phyloP scores from a whole-genome alignment of 2,329 filamentous ascomycete species.

The Nothopassalora personata region DNA sequence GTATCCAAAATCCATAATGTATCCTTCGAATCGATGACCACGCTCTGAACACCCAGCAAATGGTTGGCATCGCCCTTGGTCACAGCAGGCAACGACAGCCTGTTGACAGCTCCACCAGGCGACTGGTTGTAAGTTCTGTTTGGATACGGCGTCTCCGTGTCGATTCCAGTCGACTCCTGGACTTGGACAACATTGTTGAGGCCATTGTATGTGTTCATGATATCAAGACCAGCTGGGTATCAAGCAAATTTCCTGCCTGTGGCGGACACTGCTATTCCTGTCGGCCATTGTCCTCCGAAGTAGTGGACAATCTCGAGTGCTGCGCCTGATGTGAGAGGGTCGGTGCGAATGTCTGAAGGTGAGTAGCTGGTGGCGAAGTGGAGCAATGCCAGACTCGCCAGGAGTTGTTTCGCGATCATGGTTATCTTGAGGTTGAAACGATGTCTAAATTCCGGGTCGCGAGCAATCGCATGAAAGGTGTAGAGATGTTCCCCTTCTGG shows the following conservation, averaged over 20 bases:
- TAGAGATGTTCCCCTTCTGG: not conserved
- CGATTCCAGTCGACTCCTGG: constrained; percentile 38
- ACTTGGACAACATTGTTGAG: constrained; percentile 41
- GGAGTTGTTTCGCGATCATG: not conserved
- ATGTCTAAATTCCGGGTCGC: not conserved
- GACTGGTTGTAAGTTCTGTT: constrained; percentile 40
- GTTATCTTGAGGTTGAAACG: not conserved
- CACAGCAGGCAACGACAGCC: constrained; percentile 37
- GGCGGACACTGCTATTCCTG: constrained; percentile 45
- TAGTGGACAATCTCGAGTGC: constrained; percentile 34
- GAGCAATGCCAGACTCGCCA: constrained; percentile 5
- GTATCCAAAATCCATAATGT: constrained; percentile 49
- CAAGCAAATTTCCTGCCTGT: constrained; percentile 47
- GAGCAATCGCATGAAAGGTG: not conserved
- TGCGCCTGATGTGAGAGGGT: constrained; percentile 10
- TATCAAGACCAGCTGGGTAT: constrained; percentile 36
- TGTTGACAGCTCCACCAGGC: constrained; percentile 44
- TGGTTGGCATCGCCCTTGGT: constrained; percentile 39
- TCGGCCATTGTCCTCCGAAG: constrained; percentile 46
- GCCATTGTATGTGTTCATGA: constrained; percentile 35
- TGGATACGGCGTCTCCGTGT: constrained; percentile 38
- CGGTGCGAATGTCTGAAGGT: constrained; percentile 13
- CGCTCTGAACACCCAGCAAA: constrained; percentile 46
- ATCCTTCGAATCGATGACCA: constrained; percentile 45
- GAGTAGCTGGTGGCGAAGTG: constrained; percentile 2